Evolutionary conservation across 805 yeast genomes (phyloP).

Genomic region (Candida railenensis): DNA sequence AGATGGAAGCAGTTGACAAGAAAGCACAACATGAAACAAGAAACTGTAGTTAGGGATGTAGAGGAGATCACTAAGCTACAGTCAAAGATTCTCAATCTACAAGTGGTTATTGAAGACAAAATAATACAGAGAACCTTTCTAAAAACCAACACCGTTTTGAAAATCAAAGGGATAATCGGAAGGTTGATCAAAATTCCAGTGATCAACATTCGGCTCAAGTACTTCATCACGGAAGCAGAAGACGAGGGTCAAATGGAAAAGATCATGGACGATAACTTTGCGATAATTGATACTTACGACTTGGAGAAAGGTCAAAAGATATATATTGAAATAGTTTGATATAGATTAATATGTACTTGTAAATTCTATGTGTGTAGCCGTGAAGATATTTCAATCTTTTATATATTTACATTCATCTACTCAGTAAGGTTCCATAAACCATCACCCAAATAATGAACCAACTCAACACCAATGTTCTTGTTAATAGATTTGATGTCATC

Average conservation of each 20-base stretch:
- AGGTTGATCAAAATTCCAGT: constrained; percentile 15
- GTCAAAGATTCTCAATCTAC: background rate
- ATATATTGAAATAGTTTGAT: constrained; percentile 8
- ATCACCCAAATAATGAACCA: constrained; percentile 83
- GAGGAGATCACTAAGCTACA: background rate
- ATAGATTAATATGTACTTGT: background rate
- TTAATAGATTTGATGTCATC: constrained; percentile 81
- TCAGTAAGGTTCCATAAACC: constrained; percentile 71
- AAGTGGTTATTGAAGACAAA: no score
- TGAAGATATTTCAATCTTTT: no score
- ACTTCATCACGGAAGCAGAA: constrained; percentile 21
- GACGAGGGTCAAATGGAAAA: constrained; percentile 9
- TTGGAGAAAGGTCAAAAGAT: constrained; percentile 21
- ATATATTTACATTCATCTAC: no score
- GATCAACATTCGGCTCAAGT: constrained; percentile 23
- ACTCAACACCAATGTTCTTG: constrained; percentile 87
- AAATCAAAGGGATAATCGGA: constrained; percentile 34
- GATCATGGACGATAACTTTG: constrained; percentile 27
- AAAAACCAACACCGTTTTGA: constrained; percentile 21
- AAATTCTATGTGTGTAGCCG: background rate
- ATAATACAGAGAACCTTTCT: constrained; percentile 5
- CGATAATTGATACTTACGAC: constrained; percentile 23
- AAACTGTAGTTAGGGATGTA: constrained; percentile 2
- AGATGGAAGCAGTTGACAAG: constrained; percentile 45
- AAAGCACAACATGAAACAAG: constrained; percentile 29